A percentile compares a stretch with the other conserved stretches of the same genome.
Conservation (phyloP, 441 rosid species). For the Isatis lusitanica region DNA sequence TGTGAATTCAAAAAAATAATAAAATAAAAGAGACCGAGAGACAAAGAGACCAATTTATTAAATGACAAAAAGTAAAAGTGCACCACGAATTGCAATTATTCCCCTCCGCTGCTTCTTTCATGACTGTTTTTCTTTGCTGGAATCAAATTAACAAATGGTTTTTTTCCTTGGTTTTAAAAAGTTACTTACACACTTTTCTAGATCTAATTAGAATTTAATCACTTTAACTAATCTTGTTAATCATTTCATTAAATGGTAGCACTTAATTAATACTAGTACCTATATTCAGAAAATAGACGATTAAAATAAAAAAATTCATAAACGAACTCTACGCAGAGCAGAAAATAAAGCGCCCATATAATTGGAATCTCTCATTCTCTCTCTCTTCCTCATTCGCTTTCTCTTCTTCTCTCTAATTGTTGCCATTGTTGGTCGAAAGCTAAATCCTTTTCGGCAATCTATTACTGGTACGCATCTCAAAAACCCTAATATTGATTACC, state of each 20-base stretch:
- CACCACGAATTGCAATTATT: slow-evolving; percentile 38
- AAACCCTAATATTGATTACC: slow-evolving; percentile 41
- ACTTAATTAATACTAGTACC: no score
- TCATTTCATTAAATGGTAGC: slow-evolving; percentile 11
- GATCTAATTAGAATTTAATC: slow-evolving; percentile 34
- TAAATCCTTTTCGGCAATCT: slow-evolving; percentile 11
- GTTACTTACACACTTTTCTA: slow-evolving; percentile 32
- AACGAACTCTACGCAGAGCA: slow-evolving; percentile 24
- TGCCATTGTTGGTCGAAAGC: slow-evolving; percentile 27
- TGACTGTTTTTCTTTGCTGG: slow-evolving; percentile 28
- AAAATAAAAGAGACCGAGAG: slow-evolving; percentile 23
- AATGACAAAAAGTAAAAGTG: slow-evolving; percentile 33
- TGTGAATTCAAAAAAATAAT: slow-evolving; percentile 17
- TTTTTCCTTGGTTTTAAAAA: slow-evolving; percentile 18
- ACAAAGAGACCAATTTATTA: slow-evolving; percentile 33
- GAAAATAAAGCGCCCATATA: slow-evolving; percentile 20
- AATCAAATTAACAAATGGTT: slow-evolving; percentile 18
- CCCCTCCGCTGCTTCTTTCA: slow-evolving; percentile 27
- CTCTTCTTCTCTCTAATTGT: slow-evolving; percentile 11
- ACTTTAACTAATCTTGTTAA: slow-evolving; percentile 14
- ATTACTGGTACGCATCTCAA: slow-evolving; percentile 42
- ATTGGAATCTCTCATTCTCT: slow-evolving; percentile 30
- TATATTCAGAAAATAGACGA: background rate
- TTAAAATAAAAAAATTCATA: background rate
- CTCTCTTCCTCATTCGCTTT: background rate